Evolutionary conservation across 768 basidiomycete genomes (phyloP).

Genomic region (Termitomyces sp.): DNA sequence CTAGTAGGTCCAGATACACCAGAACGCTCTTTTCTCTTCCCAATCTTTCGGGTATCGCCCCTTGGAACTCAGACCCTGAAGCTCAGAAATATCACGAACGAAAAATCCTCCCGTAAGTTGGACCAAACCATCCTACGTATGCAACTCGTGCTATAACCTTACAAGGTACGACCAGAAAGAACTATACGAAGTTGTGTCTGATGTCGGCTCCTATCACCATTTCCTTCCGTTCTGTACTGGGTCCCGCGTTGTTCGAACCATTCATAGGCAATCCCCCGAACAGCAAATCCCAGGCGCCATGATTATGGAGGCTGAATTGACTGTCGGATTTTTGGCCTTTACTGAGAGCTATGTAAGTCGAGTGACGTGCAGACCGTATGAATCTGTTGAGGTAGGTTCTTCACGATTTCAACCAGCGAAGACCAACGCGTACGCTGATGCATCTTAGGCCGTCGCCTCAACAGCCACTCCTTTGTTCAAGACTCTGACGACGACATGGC

Average conservation of each 20-base stretch:
- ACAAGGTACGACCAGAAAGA: slow-evolving; percentile 71
- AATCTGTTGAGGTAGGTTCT: slow-evolving; percentile 70
- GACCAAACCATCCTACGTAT: neutral
- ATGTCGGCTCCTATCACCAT: slow-evolving; percentile 78
- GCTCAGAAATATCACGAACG: slow-evolving; percentile 72
- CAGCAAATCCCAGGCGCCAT: slow-evolving; percentile 24
- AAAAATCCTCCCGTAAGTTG: slow-evolving; percentile 82
- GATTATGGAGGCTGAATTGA: slow-evolving; percentile 78
- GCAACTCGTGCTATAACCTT: slow-evolving; percentile 3
- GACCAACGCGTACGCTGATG: neutral
- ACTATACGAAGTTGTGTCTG: slow-evolving; percentile 82
- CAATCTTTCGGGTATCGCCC: slow-evolving; percentile 39
- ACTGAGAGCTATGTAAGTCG: slow-evolving; percentile 83
- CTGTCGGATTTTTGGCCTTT: slow-evolving; percentile 84
- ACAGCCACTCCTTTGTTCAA: slow-evolving; percentile 74
- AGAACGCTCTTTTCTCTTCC: slow-evolving; percentile 48
- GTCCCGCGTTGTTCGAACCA: slow-evolving; percentile 54
- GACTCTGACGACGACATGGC: slow-evolving; percentile 66
- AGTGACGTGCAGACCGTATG: slow-evolving; percentile 75
- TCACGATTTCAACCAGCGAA: neutral
- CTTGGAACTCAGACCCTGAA: slow-evolving; percentile 31
- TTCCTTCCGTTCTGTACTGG: slow-evolving; percentile 89
- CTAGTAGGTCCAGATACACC: neutral
- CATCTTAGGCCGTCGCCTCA: slow-evolving; percentile 61
- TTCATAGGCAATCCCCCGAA: slow-evolving; percentile 12